Conservation (phyloP, 139 green algal species). For the Chlamydomonas sphaeroides region DNA sequence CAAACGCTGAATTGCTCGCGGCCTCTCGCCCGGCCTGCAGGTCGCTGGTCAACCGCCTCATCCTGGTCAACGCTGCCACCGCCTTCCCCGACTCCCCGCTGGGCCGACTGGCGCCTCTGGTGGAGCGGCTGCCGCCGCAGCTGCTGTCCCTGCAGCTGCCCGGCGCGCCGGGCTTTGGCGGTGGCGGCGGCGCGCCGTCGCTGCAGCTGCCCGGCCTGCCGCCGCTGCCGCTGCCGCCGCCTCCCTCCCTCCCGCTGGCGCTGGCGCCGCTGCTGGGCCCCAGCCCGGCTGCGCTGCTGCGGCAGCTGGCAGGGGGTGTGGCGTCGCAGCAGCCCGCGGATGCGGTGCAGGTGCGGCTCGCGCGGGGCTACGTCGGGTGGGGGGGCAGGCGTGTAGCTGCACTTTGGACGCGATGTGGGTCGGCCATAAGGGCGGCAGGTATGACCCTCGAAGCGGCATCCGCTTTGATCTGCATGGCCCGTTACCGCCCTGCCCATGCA, state of each 20-base stretch:
- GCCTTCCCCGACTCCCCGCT: slow-evolving; percentile 73
- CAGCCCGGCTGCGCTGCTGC: neutral
- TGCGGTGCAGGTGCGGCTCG: neutral
- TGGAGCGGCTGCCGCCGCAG: slow-evolving; percentile 67
- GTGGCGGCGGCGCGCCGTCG: slow-evolving; percentile 54
- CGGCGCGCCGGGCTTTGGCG: slow-evolving; percentile 38
- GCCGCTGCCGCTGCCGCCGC: slow-evolving; percentile 69
- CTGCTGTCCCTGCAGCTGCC: slow-evolving; percentile 57
- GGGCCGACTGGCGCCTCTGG: slow-evolving; percentile 63
- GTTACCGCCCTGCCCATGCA: too few species aligned
- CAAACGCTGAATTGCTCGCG: too few species aligned
- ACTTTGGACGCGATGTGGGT: too few species aligned
- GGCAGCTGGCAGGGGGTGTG: slow-evolving; percentile 2
- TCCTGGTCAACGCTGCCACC: slow-evolving; percentile 92
- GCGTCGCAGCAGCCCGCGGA: neutral
- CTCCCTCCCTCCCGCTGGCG: slow-evolving; percentile 72
- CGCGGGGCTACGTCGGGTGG: too few species aligned
- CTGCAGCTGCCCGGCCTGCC: slow-evolving; percentile 62
- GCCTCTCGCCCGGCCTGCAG: too few species aligned
- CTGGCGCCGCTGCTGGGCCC: slow-evolving; percentile 25
- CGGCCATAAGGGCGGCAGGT: too few species aligned
- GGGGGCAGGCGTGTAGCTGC: too few species aligned
- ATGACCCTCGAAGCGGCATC: too few species aligned
- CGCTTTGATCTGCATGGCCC: too few species aligned
- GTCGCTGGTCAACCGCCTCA: slow-evolving; percentile 43